phyloP scores from a whole-genome alignment of 2,329 filamentous ascomycete species.

The Colletotrichum chlorophyti region DNA sequence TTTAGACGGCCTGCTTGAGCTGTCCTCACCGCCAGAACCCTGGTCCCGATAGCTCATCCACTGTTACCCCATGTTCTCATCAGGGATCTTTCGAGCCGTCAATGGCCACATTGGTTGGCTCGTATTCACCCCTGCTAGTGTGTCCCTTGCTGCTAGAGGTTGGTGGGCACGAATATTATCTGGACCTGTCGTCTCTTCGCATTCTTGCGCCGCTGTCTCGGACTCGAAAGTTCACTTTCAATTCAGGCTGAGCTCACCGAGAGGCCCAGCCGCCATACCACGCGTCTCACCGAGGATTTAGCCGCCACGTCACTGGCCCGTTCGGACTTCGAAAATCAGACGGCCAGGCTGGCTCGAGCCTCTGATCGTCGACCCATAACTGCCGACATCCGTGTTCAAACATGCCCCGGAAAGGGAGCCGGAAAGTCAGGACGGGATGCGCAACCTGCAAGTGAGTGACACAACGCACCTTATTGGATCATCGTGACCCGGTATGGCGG shows the following conservation, averaged over 20 bases:
- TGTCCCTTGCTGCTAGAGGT: background rate
- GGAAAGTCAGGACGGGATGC: constrained; percentile 57
- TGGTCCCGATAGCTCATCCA: background rate
- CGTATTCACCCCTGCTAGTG: background rate
- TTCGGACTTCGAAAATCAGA: background rate
- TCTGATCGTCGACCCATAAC: background rate
- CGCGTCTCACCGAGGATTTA: background rate
- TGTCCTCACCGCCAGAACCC: background rate
- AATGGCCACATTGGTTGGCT: background rate
- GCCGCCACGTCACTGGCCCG: background rate
- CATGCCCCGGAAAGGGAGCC: constrained; percentile 47
- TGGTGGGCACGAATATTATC: constrained; percentile 6
- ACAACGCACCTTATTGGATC: background rate
- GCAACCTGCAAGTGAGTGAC: constrained; percentile 59
- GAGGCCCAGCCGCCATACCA: background rate
- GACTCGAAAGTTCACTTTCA: constrained; percentile 1
- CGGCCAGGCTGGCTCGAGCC: constrained; percentile 6
- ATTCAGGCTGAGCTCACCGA: constrained; percentile 5
- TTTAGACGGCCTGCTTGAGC: background rate
- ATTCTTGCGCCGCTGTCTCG: constrained; percentile 3
- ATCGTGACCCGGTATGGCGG: too few relatives aligned
- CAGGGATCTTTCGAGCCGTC: background rate
- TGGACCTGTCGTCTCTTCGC: background rate
- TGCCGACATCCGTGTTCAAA: background rate
- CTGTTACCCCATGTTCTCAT: background rate